Conservation (phyloP, 1,139 yeast genomes). For the Pichia norvegensis region DNA sequence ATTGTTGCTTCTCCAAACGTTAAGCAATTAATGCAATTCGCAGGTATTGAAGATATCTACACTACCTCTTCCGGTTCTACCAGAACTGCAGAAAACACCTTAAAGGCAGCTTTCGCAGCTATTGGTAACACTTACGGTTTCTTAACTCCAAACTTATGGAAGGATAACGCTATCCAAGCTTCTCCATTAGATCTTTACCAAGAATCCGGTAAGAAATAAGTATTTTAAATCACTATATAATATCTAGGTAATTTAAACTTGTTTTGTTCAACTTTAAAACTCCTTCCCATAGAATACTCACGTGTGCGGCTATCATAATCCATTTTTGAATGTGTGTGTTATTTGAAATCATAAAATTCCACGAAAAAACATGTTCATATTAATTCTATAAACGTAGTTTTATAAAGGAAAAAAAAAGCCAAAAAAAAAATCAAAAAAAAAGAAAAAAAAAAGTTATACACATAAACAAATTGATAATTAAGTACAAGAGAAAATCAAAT, state of each 20-base stretch:
- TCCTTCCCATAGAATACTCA: neutral
- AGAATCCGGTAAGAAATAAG: slow-evolving; percentile 69
- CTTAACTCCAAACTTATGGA: slow-evolving; percentile 99
- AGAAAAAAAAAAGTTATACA: slow-evolving; percentile 1
- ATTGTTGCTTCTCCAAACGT: slow-evolving; percentile 99
- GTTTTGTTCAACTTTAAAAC: neutral
- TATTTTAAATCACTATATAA: neutral
- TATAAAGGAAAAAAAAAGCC: slow-evolving; percentile 4
- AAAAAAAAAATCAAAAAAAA: slow-evolving; percentile 3
- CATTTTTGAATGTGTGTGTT: too few species aligned
- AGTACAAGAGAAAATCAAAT: slow-evolving; percentile 1
- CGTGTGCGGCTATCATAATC: too few species aligned
- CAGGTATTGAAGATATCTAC: slow-evolving; percentile 99
- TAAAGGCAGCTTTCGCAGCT: slow-evolving; percentile 99
- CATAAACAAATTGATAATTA: slow-evolving; percentile 4
- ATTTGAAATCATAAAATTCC: neutral
- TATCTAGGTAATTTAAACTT: neutral
- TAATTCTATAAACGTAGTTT: neutral
- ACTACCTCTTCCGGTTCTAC: slow-evolving; percentile 98
- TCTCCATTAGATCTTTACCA: slow-evolving; percentile 94
- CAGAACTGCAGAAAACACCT: slow-evolving; percentile 99
- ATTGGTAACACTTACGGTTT: slow-evolving; percentile 99
- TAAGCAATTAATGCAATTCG: slow-evolving; percentile 96
- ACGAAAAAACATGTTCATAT: neutral
- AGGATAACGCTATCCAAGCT: slow-evolving; percentile 70